Conservation (phyloP, 106 monocot genomes). For the Acorus calamus region DNA sequence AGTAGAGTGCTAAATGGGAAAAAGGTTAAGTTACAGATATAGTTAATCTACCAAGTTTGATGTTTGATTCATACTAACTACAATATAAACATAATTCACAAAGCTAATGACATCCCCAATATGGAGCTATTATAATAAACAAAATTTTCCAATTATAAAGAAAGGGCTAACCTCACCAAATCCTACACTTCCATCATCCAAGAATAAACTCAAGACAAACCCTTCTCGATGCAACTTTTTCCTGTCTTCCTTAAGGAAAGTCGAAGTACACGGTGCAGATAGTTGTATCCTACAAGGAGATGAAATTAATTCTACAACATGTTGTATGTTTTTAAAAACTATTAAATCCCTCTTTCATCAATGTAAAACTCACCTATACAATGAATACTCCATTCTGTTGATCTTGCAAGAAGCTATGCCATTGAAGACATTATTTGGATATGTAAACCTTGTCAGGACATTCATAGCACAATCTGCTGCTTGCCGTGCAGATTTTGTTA, state of each 20-base stretch:
- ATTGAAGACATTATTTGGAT: constrained; percentile 11
- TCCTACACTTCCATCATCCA: constrained; percentile 65
- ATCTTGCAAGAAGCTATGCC: constrained; percentile 32
- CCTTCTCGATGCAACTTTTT: constrained; percentile 46
- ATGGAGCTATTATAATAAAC: too few species aligned
- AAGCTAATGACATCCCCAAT: too few species aligned
- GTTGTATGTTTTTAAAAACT: background rate
- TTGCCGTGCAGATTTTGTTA: constrained; percentile 35
- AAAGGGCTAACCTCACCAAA: constrained; percentile 67
- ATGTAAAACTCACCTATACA: constrained; percentile 48
- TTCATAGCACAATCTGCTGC: constrained; percentile 28
- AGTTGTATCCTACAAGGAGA: constrained; percentile 57
- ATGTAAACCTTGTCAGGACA: constrained; percentile 15
- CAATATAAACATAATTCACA: too few species aligned
- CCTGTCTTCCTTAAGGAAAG: constrained; percentile 16
- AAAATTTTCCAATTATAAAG: too few species aligned
- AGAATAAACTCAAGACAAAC: constrained; percentile 41
- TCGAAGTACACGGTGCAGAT: constrained; percentile 42
- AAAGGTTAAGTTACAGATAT: too few species aligned
- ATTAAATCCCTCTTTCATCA: background rate
- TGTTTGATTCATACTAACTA: too few species aligned
- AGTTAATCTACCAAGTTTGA: too few species aligned
- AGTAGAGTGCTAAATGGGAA: too few species aligned
- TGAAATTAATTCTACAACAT: constrained; percentile 4
- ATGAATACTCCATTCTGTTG: constrained; percentile 50